Evolutionary conservation across 371 early-diverging fungal species (phyloP).

Genomic region (Mucor circinelloides): DNA sequence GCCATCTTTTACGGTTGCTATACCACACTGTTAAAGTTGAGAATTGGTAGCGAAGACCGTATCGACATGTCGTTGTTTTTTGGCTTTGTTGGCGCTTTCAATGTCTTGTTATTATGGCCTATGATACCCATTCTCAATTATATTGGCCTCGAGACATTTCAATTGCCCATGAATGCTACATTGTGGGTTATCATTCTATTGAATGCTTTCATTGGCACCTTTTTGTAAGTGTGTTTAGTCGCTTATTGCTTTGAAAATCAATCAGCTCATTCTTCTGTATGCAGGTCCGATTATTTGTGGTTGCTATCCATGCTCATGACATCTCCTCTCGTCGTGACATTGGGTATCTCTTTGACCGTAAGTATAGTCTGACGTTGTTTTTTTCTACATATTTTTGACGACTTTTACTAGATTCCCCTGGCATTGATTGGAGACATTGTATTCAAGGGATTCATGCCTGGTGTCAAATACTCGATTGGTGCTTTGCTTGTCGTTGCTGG

Average conservation of each 20-base stretch:
- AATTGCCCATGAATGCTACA: constrained; percentile 50
- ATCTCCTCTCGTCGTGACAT: constrained; percentile 74
- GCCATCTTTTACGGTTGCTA: constrained; percentile 80
- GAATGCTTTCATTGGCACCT: constrained; percentile 78
- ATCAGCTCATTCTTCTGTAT: constrained; percentile 1
- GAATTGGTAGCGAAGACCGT: constrained; percentile 66
- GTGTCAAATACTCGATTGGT: constrained; percentile 59
- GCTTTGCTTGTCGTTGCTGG: constrained; percentile 65
- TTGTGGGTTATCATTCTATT: constrained; percentile 63
- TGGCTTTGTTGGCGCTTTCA: constrained; percentile 79
- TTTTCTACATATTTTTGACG: background rate
- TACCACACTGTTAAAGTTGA: constrained; percentile 70
- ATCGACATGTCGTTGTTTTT: constrained; percentile 75
- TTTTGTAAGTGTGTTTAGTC: constrained; percentile 41
- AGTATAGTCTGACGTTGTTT: background rate
- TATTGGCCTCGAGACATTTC: constrained; percentile 67
- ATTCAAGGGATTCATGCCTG: constrained; percentile 59
- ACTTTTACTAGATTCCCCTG: constrained; percentile 55
- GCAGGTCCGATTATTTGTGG: constrained; percentile 76
- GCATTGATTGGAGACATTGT: constrained; percentile 71
- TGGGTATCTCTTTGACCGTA: constrained; percentile 74
- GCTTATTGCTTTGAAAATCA: background rate
- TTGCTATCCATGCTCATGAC: constrained; percentile 76
- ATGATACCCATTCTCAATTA: constrained; percentile 59
- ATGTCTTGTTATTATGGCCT: constrained; percentile 69